These are phyloP conservation scores for Phaffomyces antillensis DNA, from an alignment of 805 yeast genomes.

Conservation along the genomic window DNA sequence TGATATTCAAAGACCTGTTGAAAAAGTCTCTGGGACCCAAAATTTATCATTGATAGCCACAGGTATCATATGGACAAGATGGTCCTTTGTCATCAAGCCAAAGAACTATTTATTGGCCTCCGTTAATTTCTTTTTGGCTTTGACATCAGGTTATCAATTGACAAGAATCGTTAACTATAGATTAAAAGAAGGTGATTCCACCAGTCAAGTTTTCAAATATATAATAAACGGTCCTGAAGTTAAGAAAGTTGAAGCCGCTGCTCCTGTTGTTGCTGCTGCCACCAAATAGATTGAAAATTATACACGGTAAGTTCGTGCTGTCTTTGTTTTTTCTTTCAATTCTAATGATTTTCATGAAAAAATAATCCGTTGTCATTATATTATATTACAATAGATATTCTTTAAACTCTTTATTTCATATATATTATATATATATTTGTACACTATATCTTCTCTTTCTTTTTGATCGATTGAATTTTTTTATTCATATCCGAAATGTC, in stretches of 20 bases:
- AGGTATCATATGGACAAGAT: constrained; percentile 95
- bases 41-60: constrained; percentile 69
- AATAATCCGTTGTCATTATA: no score
- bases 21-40: constrained; percentile 83
- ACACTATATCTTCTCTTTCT: background rate
- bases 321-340: background rate
- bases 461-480: constrained; percentile 10
- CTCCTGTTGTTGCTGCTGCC: background rate
- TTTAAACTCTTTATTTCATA: no score
- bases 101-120: constrained; percentile 82
- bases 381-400: no score
- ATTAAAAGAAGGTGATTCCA: constrained; percentile 52
- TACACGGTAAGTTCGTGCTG: background rate
- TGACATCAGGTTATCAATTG: constrained; percentile 84
- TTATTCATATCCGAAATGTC: constrained; percentile 17
- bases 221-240: constrained; percentile 5
- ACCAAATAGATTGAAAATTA: background rate
- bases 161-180: constrained; percentile 66
- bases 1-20: constrained; percentile 87
- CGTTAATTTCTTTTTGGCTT: constrained; percentile 88
- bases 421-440: no score
- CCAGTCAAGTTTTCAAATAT: constrained; percentile 49
- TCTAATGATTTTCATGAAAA: constrained; percentile 7
- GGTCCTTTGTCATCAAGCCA: constrained; percentile 93
- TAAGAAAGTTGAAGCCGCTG: background rate